Base-by-base conservation (phyloP, 2,329 filamentous ascomycete species). In the Tympanopsis confertula region DNA sequence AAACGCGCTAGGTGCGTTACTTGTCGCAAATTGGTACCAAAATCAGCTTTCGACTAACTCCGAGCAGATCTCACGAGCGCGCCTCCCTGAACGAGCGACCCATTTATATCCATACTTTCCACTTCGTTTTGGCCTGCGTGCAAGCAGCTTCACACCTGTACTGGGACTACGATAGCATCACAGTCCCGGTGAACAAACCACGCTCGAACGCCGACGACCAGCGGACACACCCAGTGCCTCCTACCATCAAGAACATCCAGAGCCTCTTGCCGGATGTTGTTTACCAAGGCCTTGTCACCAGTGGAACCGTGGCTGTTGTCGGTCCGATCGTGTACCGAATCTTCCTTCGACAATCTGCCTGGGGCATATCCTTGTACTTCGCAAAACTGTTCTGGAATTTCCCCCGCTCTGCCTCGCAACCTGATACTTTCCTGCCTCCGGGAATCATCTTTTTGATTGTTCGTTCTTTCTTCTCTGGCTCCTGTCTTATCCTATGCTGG, bases 31-130 rank as follows among this genome's bases (percentile, higher is more conserved):
- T 7, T 10, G 22, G 22, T 26, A n/a, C n/a, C 22, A 26, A 26
- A 26, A 26, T 26, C n/a, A n/a, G 22, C 7, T n/a, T 7, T n/a
- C 7, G n/a, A 10, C 22, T 26, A 26, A 26, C 22, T 26, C n/a
- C 7, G 17, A 33, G 12, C 15, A 33, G 30, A 18, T 15, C 30
- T 7, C 15, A 33, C 17, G 30, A 91, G 54, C 73, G 87, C 24
- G 71, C 82, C 15, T 71, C 77, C 38, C 61, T 95, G 41, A 96
- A 96, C 54, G 89, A 96, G 64, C 75, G 83, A 45, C 81, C 86
- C 1, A 71, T 96, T 19, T 91, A 87, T 53, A 65, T 94, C 37
- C 78, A 84, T 22, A 74, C 71, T 42, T 78, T 83, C 50, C 74
- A 91, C 45, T 52, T 79, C 3, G 56, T 78, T 1, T 68, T 91